A percentile compares a stretch with the other conserved stretches of the same genome.
These are phyloP conservation scores for Ceratobasidium sp. DNA, from an alignment of 1,284 basidiomycete species.

Conservation along the genomic window DNA sequence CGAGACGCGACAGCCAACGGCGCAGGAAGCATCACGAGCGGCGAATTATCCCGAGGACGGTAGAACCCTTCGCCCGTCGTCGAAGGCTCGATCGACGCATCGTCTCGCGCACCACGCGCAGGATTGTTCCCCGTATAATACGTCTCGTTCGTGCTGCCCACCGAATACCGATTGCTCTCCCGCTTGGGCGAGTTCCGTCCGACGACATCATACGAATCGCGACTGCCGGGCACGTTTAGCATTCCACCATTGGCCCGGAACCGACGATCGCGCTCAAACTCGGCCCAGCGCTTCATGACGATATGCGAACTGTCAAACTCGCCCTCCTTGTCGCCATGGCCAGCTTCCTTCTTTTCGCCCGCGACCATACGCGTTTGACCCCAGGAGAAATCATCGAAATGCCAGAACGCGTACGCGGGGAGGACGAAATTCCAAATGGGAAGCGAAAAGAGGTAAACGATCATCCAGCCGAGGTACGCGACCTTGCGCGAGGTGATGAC, in stretches of 20 bases:
- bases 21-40: constrained; percentile 39
- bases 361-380: constrained; percentile 92
- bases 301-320: constrained; percentile 97
- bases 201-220: constrained; percentile 75
- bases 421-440: constrained; percentile 97
- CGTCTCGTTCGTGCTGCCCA: constrained; percentile 80
- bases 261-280: constrained; percentile 95
- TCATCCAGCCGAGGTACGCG: constrained; percentile 98
- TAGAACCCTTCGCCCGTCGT: constrained; percentile 17
- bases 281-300: constrained; percentile 99
- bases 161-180: constrained; percentile 76
- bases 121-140: constrained; percentile 56
- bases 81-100: constrained; percentile 39
- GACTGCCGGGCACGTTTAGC: constrained; percentile 61
- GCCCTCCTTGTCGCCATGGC: constrained; percentile 92
- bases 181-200: constrained; percentile 65
- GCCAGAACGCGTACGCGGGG: constrained; percentile 97
- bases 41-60: constrained; percentile 39
- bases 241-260: constrained; percentile 74
- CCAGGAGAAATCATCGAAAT: constrained; percentile 99
- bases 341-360: constrained; percentile 75
- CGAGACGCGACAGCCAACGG: constrained; percentile 39
- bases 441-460: constrained; percentile 91
- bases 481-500: constrained; percentile 94
- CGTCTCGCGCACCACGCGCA: neutral